These are phyloP conservation scores for Aspergillus texensis DNA, from an alignment of 2,329 filamentous ascomycete species.

Conservation along the genomic window DNA sequence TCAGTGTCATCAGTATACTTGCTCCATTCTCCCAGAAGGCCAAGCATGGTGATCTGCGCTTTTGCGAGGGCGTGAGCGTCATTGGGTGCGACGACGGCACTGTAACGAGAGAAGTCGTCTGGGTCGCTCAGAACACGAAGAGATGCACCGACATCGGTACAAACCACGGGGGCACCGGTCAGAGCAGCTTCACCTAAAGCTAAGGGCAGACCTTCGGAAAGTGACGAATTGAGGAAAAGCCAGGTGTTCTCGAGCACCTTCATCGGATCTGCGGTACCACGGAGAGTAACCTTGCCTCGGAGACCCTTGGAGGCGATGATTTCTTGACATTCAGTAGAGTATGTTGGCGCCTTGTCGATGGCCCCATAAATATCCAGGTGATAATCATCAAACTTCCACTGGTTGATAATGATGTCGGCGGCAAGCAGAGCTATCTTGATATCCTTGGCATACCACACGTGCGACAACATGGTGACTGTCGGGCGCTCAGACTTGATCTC, in stretches of 20 bases:
- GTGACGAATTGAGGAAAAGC: conserved; percentile 55
- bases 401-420: conserved; percentile 66
- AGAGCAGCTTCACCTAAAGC: conserved; percentile 51
- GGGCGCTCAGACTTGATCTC: conserved; percentile 61
- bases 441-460: conserved; percentile 59
- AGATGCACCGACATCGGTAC: conserved; percentile 46
- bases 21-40: conserved; percentile 64
- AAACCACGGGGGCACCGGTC: conserved; percentile 49
- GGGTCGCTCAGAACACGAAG: conserved; percentile 45
- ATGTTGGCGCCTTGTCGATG: conserved; percentile 64
- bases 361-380: conserved; percentile 65
- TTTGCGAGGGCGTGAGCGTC: conserved; percentile 62
- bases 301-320: conserved; percentile 60
- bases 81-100: conserved; percentile 66
- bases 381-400: conserved; percentile 68
- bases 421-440: conserved; percentile 67
- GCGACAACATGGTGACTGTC: conserved; percentile 67
- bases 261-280: conserved; percentile 60
- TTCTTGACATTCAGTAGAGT: conserved; percentile 62
- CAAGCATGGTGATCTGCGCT: conserved; percentile 65
- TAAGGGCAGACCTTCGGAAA: conserved; percentile 50
- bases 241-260: conserved; percentile 59
- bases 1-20: conserved; percentile 58
- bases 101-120: conserved; percentile 55
- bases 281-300: conserved; percentile 53